A percentile compares a stretch with the other conserved stretches of the same genome.
phyloP scores from a whole-genome alignment of 768 basidiomycete genomes.

The Lactifluus hygrophoroides region DNA sequence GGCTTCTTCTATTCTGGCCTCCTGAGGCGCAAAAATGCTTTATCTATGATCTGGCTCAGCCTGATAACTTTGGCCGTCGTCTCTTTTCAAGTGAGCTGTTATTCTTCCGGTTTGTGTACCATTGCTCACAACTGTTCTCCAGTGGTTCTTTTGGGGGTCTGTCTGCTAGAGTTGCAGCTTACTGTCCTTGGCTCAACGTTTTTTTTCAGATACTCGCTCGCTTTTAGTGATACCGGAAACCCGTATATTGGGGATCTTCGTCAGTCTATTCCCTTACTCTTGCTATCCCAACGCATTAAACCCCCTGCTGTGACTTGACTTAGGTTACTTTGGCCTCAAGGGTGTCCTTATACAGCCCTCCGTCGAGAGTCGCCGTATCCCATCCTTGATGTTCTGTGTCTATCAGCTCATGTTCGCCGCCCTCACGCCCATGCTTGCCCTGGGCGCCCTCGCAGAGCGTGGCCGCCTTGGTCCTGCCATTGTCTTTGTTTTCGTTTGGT shows the following conservation, averaged over 20 bases:
- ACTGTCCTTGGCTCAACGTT: neutral
- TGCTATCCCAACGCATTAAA: neutral
- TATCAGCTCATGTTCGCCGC: conserved; percentile 90
- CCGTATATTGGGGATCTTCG: conserved; percentile 82
- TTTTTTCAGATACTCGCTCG: conserved; percentile 52
- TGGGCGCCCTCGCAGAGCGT: conserved; percentile 91
- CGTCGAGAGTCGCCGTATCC: conserved; percentile 60
- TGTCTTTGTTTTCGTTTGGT: conserved; percentile 88
- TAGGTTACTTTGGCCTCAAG: conserved; percentile 78
- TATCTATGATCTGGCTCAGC: conserved; percentile 82
- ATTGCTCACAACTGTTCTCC: conserved; percentile 23
- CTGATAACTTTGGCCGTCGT: conserved; percentile 73
- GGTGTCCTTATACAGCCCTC: conserved; percentile 70
- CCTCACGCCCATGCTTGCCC: conserved; percentile 84
- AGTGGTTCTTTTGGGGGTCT: conserved; percentile 96
- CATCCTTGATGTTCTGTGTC: conserved; percentile 67
- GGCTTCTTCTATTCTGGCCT: conserved; percentile 90
- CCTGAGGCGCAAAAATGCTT: conserved; percentile 85
- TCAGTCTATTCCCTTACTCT: conserved; percentile 29
- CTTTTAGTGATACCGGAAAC: conserved; percentile 72
- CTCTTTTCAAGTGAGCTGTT: conserved; percentile 59
- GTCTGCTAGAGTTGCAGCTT: neutral
- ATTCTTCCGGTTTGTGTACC: neutral
- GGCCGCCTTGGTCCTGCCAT: conserved; percentile 77
- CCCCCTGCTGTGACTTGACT: too few species aligned